Base-by-base conservation (phyloP, 2,329 filamentous ascomycete genomes). In the Colletotrichum sp. region DNA sequence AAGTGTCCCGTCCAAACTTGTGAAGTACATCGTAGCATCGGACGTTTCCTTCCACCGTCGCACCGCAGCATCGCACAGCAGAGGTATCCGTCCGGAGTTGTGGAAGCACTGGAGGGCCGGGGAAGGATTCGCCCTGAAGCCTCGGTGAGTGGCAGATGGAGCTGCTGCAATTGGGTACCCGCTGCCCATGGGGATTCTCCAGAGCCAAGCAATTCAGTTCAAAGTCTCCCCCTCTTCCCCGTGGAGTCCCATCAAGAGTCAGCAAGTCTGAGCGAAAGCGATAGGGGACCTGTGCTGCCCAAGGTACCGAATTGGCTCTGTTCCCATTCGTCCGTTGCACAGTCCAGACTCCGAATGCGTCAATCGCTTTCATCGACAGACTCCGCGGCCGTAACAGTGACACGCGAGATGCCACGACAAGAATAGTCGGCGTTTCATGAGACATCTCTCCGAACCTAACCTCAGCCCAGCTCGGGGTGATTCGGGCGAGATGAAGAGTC, bases 361-460 rank as follows among this genome's bases (percentile, higher is more conserved):
- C 70, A 59, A 68, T 65, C 28, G 64, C 57, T 62, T 68, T 68
- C 57, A 59, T 72, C 73, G 12, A 64, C 63, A 63, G 32, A 28
- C 26, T 75, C 59, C 63, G 64, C 48, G 57, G 63, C 70, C 44
- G 64, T 26, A 59, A 73, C 69, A 68, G 55, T 75, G 69, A 75
- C 57, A 73, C 69, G 73, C 70, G 73, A 63, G 57, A 68, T 75
- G 73, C 64, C 64, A 75, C 70, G 73, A 73, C 39, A 65, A 73
- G 69, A 75, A 68, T 68, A 75, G 64, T 28, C 70, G 39, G 57
- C 64, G 68, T 73, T 73, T 75, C 73, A 75, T 75, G 55, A 68
- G 69, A 73, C 69, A 68, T 24, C 39, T 75, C 22, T 59, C 13
- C 62, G 57, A 75, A 72, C 70, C 64, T 68, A 48, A 75, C 57